Conservation (phyloP, 805 yeast genomes). For the Isabelozyma rhagii region DNA sequence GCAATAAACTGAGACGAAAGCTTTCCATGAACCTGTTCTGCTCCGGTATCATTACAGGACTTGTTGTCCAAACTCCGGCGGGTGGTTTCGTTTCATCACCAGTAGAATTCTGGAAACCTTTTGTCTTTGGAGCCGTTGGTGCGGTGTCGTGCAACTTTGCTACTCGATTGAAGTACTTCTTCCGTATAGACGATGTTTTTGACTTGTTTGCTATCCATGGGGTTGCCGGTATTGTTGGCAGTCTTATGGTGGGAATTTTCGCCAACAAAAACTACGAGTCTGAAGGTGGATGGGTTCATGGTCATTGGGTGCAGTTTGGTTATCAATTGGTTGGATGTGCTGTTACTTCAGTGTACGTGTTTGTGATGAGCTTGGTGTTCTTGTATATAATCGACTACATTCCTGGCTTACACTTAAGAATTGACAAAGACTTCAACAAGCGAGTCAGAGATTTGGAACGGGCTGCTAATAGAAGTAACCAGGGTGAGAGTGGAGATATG, state of each 20-base stretch:
- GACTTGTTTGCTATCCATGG: conserved; percentile 45
- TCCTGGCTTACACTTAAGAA: conserved; percentile 41
- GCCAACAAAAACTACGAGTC: conserved; percentile 29
- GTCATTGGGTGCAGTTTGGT: conserved; percentile 39
- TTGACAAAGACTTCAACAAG: conserved; percentile 36
- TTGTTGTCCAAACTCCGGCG: conserved; percentile 42
- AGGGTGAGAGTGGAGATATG: conserved; percentile 1
- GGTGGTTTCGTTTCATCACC: conserved; percentile 38
- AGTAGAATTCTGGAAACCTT: conserved; percentile 37
- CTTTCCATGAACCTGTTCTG: conserved; percentile 37
- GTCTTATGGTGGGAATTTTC: conserved; percentile 38
- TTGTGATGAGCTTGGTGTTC: conserved; percentile 26
- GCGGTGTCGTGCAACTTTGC: conserved; percentile 34
- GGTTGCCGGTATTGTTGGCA: conserved; percentile 38
- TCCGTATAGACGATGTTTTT: conserved; percentile 40
- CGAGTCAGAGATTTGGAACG: conserved; percentile 18
- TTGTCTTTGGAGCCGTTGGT: conserved; percentile 38
- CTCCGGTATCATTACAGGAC: conserved; percentile 39
- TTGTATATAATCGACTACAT: conserved; percentile 34
- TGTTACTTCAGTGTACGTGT: conserved; percentile 32
- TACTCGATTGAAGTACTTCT: conserved; percentile 37
- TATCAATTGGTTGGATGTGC: conserved; percentile 37
- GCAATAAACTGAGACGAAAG: conserved; percentile 18
- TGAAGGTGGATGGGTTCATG: conserved; percentile 40
- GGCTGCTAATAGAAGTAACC: conserved; percentile 13